Evolutionary conservation across 495 filamentous ascomycete species (phyloP), one percentile per base, ranked within the genome.

Genomic region (Annulohypoxylon nitens): DNA sequence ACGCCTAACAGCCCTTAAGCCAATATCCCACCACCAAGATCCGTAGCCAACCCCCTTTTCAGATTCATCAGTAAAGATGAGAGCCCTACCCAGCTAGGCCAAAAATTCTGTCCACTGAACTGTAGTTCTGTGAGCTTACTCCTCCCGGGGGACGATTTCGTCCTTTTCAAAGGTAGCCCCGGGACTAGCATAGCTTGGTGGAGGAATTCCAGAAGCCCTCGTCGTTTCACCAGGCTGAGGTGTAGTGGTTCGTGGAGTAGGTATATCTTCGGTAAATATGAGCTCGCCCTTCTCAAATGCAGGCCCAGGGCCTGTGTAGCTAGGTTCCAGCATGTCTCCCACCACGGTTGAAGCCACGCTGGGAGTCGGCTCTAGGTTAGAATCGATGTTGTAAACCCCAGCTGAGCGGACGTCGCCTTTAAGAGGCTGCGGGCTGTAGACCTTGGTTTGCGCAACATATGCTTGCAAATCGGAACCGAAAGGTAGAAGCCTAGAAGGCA

Each of bases 391-490:
- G 55, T 69, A 76, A 18, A 81, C 75, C 11, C 78, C 68, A 58
- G 77, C 80, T 14, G 79, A 72, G 34, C 69, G 69, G 10, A 67
- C 64, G 45, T 67, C 69, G 53, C 80, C 81, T 68, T 83, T 85
- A 39, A 83, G 69, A 58, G 82, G 84, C 70, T 76, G 80, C 41
- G 81, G 79, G 60, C 80, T 82, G 47, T 83, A 64, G 25, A 83
- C 74, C 11, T 76, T 58, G 55, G 77, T 74, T 30, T 77, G 82
- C 33, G 82, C 79, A 59, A 85, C 81, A 75, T 85, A 85, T 45
- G 82, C 83, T 43, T 85, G 84, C 50, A 82, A 84, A 63, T 88
- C 85, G 3, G 84, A 86, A 41, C 86, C 84, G 64, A 80, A 84
- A 37, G 84, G 86, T 26, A 85, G 73, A 60, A 81, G 71, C 51